Percentiles rank a stretch among this genome's conserved stretches.
phyloP scores from a whole-genome alignment of 2,329 filamentous ascomycete species.

The Dactylellina parvicollis region DNA sequence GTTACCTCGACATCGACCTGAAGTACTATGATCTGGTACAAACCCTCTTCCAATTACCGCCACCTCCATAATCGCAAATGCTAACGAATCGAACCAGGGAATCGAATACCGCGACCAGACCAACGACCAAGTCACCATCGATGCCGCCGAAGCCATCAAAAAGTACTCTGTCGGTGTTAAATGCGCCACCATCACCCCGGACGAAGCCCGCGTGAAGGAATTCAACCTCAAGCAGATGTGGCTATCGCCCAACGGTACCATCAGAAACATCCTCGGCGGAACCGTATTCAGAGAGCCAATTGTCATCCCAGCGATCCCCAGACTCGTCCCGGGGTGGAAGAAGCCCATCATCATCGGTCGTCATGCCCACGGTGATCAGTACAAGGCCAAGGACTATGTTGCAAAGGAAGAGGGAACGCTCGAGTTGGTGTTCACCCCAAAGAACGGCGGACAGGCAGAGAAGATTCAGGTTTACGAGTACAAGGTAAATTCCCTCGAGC shows the following conservation, averaged over 20 bases:
- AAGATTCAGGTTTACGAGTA: conserved; percentile 91
- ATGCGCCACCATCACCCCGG: conserved; percentile 98
- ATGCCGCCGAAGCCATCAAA: conserved; percentile 96
- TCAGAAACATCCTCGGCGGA: conserved; percentile 79
- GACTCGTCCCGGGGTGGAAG: conserved; percentile 96
- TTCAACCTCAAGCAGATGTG: conserved; percentile 99
- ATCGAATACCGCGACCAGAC: conserved; percentile 95
- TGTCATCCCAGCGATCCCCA: conserved; percentile 90
- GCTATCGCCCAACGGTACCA: conserved; percentile 95
- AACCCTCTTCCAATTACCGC: conserved; percentile 16
- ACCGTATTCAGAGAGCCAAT: conserved; percentile 99
- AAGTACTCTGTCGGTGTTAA: conserved; percentile 99
- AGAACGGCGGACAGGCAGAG: conserved; percentile 79
- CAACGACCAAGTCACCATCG: conserved; percentile 92
- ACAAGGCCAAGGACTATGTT: conserved; percentile 92
- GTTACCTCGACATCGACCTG: conserved; percentile 93
- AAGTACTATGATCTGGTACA: conserved; percentile 90
- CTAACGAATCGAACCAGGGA: conserved; percentile 66
- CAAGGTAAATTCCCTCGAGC: conserved; percentile 63
- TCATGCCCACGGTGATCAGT: conserved; percentile 98
- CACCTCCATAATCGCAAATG: conserved; percentile 54
- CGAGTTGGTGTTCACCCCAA: conserved; percentile 92
- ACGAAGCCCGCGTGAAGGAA: conserved; percentile 95
- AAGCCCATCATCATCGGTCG: conserved; percentile 99
- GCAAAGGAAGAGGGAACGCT: conserved; percentile 85